phyloP scores from a whole-genome alignment of 768 basidiomycete species.

The Leucosporidium scottii region DNA sequence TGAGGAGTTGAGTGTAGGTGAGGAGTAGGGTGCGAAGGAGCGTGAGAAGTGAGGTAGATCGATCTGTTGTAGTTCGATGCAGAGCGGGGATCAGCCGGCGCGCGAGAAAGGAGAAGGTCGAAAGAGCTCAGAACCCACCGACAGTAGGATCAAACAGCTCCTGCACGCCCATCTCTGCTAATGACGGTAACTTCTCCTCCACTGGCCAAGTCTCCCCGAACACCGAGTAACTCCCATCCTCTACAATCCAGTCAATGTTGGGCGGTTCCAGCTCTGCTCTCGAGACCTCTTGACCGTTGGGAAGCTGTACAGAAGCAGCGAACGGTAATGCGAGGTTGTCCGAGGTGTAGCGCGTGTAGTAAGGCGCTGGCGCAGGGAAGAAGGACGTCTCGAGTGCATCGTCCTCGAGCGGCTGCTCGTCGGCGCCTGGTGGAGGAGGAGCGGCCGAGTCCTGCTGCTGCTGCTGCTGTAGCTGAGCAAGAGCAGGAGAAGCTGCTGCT shows the following conservation, averaged over 20 bases:
- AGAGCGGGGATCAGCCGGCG: not conserved
- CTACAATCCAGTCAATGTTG: constrained; percentile 80
- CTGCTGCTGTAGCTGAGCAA: no score
- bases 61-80: constrained; percentile 49
- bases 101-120: not conserved
- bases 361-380: constrained; percentile 81
- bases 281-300: constrained; percentile 42
- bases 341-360: constrained; percentile 67
- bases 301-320: constrained; percentile 44
- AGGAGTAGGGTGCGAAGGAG: constrained; percentile 70
- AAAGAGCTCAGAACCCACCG: constrained; percentile 51
- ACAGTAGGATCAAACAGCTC: constrained; percentile 59
- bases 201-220: constrained; percentile 91
- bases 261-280: constrained; percentile 64
- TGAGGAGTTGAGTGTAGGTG: constrained; percentile 67
- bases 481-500: no score
- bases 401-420: no score
- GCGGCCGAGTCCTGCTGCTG: no score
- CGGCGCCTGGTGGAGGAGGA: no score
- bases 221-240: constrained; percentile 70
- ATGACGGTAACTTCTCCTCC: constrained; percentile 70
- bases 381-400: constrained; percentile 29
- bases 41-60: constrained; percentile 63
- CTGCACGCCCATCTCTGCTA: constrained; percentile 71
- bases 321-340: constrained; percentile 65